Conservation (phyloP, 306 rosid species). For the Lupinus albus region DNA sequence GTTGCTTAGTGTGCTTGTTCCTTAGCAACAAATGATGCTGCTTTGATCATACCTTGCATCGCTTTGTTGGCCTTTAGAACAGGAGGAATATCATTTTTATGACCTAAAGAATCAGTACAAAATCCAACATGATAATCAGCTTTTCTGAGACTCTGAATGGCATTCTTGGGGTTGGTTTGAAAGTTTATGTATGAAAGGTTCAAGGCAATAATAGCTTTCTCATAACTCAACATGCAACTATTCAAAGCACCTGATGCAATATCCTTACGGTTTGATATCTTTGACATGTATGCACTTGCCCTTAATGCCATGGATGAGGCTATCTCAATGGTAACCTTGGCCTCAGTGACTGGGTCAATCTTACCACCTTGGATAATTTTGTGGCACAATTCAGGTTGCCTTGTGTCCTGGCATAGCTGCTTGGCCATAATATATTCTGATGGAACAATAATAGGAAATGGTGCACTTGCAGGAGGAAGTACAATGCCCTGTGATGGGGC, state of each 20-base stretch:
- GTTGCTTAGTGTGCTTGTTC: background rate
- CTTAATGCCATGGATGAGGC: background rate
- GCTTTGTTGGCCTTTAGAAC: background rate
- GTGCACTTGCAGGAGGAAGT: too few species aligned
- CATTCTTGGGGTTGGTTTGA: background rate
- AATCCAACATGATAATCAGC: background rate
- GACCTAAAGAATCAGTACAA: background rate
- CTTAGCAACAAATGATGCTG: background rate
- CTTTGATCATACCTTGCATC: background rate
- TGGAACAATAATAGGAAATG: background rate
- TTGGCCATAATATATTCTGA: background rate
- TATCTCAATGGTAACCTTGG: background rate
- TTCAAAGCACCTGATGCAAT: too few species aligned
- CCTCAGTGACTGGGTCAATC: background rate
- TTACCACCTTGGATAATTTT: background rate
- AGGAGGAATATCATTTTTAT: background rate
- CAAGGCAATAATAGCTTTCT: background rate
- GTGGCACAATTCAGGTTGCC: background rate
- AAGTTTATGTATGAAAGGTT: constrained; percentile 3
- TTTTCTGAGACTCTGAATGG: background rate
- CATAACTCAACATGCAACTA: background rate
- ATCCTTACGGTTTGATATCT: background rate
- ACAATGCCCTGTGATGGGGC: background rate
- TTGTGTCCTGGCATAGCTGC: background rate
- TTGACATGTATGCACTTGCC: constrained; percentile 4